phyloP scores from a whole-genome alignment of 2,329 filamentous ascomycete genomes.

The Curvularia sp. region DNA sequence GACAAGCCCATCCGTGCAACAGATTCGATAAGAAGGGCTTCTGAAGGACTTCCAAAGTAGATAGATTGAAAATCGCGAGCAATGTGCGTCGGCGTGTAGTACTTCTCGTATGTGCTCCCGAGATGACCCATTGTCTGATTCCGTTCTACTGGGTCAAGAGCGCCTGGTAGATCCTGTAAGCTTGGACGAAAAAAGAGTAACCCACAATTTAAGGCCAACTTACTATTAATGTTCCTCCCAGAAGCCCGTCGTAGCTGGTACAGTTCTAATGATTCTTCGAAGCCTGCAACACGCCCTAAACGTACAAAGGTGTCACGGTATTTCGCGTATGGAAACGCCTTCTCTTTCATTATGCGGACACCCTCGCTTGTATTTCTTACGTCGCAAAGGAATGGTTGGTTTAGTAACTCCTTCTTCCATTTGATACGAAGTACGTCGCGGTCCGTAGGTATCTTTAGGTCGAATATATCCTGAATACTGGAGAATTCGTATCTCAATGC shows the following conservation, averaged over 20 bases:
- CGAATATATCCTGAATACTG: constrained; percentile 26
- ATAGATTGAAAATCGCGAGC: constrained; percentile 23
- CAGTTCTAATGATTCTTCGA: constrained; percentile 26
- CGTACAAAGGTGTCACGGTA: constrained; percentile 26
- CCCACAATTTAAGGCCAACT: constrained; percentile 17
- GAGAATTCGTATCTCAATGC: constrained; percentile 24
- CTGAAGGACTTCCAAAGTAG: constrained; percentile 25
- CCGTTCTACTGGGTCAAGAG: constrained; percentile 10
- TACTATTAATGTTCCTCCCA: constrained; percentile 28
- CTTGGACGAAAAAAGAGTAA: constrained; percentile 8
- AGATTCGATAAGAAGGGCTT: constrained; percentile 28
- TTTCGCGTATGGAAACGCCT: constrained; percentile 27
- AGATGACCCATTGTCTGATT: constrained; percentile 27
- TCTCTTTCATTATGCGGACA: constrained; percentile 16
- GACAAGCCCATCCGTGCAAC: constrained; percentile 24
- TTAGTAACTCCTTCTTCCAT: constrained; percentile 26
- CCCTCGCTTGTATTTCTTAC: constrained; percentile 18
- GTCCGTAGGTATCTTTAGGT: constrained; percentile 22
- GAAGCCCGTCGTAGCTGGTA: constrained; percentile 27
- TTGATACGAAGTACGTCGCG: constrained; percentile 25
- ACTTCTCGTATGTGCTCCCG: constrained; percentile 23
- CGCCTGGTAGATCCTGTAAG: constrained; percentile 18
- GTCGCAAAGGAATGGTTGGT: constrained; percentile 26
- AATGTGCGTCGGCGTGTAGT: constrained; percentile 28
- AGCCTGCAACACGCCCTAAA: constrained; percentile 26